These are phyloP conservation scores for Musa schizocarpa DNA, from an alignment of 176 grass and related monocot species.

Conservation along the genomic window DNA sequence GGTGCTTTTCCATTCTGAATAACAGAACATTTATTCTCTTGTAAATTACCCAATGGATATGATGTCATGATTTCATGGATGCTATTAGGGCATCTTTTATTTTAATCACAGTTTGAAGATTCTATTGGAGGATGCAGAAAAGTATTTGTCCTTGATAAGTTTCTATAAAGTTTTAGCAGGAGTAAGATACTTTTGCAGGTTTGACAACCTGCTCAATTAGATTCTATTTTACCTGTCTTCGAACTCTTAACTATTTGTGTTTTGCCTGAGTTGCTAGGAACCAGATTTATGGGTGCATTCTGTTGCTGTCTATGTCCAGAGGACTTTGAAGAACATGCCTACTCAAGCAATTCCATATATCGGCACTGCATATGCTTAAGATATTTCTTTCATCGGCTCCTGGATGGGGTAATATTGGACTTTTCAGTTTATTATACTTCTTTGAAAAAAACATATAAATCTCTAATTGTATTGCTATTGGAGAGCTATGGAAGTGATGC, in stretches of 20 bases:
- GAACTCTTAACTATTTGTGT: background rate
- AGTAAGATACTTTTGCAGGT: background rate
- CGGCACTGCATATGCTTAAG: constrained; percentile 6
- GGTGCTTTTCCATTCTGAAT: background rate
- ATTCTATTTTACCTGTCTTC: background rate
- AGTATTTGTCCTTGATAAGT: background rate
- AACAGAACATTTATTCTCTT: background rate
- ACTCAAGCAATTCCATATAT: constrained; percentile 1
- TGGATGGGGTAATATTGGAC: background rate
- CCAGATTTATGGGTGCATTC: background rate
- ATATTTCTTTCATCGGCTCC: constrained; percentile 6
- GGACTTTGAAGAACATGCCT: constrained; percentile 4
- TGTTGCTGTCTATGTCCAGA: constrained; percentile 2
- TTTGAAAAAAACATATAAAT: too few relatives aligned
- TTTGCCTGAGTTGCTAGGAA: background rate
- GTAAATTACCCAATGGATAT: too few relatives aligned
- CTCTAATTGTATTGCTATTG: too few relatives aligned
- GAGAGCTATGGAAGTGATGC: too few relatives aligned
- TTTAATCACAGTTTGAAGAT: background rate
- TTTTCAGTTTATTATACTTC: background rate
- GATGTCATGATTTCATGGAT: background rate
- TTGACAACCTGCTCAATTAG: background rate
- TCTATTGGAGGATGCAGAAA: background rate
- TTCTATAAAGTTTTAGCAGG: background rate
- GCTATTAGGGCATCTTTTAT: background rate